Base-by-base conservation (phyloP, 2,329 filamentous ascomycete species). In the Penicillium sp. region DNA sequence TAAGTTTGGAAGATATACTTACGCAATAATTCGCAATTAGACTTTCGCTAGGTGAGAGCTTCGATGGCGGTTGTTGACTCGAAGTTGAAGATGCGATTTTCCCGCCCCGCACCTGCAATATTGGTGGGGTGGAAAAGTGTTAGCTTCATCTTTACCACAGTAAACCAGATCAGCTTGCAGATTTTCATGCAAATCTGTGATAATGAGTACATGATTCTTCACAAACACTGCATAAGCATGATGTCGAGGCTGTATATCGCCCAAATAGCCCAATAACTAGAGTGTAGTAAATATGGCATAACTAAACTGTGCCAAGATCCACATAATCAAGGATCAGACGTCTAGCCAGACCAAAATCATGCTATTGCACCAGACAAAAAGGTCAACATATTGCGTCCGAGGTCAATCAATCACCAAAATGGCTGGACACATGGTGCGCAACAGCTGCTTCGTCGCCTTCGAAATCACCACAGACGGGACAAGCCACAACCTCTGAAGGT, bases 361-460 rank as follows among this genome's bases (percentile, higher is more conserved):
- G 26, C 26, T 5, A 4, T 26, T 26, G 26, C 26, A 26, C 4
- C 64, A 7, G 13, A 11, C 11, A n/a, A 51, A 35, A 51, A 19
- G n/a, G n/a, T 13, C 1, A 3, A 13, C 9, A 26, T 6, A 5
- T 26, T 26, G 26, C 26, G 26, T 6, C 26, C 26, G 26, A 41
- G 35, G 35, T 15, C 9, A 48, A 23, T 60, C 57, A 60, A 19
- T 60, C 57, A 6, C 35, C 7, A 51, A 70, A 70, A 67, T 70
- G 68, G 11, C 57, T 35, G 21, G 66, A 62, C 54, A 70, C 68
- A 66, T 70, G 68, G 35, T 70, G 64, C 31, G 68, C 67, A 54
- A 70, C 68, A 48, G 68, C 68, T 6, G 64, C 63, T 55, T 70
- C 68, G 31, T 70, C 68, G 3, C 68, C 68, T 30, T 69, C 55